phyloP scores from a whole-genome alignment of 768 basidiomycete species.

The Grammothele lineata region DNA sequence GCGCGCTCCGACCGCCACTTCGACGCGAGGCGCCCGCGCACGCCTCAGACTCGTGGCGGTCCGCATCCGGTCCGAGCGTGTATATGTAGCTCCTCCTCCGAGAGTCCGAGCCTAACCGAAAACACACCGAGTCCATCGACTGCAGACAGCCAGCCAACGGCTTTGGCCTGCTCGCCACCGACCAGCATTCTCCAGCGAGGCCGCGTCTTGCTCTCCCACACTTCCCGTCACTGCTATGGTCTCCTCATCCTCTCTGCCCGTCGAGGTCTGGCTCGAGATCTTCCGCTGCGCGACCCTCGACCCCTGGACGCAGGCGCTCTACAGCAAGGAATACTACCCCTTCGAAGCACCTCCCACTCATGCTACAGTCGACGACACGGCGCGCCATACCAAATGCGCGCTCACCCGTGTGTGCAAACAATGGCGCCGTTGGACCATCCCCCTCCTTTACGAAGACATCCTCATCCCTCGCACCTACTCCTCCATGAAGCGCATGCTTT shows the following conservation, averaged over 20 bases:
- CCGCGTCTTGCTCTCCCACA: no score
- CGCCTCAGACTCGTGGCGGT: no score
- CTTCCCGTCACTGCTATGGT: background rate
- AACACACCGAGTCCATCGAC: no score
- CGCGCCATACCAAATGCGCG: slow-evolving; percentile 32
- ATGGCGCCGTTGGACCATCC: slow-evolving; percentile 47
- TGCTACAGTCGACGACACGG: slow-evolving; percentile 17
- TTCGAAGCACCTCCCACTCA: slow-evolving; percentile 36
- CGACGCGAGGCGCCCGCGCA: no score
- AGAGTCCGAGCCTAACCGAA: no score
- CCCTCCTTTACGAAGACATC: slow-evolving; percentile 52
- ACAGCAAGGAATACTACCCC: slow-evolving; percentile 38
- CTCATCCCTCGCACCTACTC: slow-evolving; percentile 31
- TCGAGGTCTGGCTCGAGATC: slow-evolving; percentile 25
- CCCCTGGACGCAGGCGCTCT: slow-evolving; percentile 34
- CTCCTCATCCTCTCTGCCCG: slow-evolving; percentile 10
- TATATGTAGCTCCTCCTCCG: no score
- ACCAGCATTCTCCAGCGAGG: no score
- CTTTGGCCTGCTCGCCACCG: no score
- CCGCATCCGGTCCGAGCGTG: no score
- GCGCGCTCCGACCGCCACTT: no score
- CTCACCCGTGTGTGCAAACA: slow-evolving; percentile 53
- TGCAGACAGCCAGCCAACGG: no score
- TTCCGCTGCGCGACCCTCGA: slow-evolving; percentile 25
- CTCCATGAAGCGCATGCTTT: slow-evolving; percentile 27